phyloP scores from a whole-genome alignment of 2,329 filamentous ascomycete genomes.

The Monilinia vaccinii-corymbosi region DNA sequence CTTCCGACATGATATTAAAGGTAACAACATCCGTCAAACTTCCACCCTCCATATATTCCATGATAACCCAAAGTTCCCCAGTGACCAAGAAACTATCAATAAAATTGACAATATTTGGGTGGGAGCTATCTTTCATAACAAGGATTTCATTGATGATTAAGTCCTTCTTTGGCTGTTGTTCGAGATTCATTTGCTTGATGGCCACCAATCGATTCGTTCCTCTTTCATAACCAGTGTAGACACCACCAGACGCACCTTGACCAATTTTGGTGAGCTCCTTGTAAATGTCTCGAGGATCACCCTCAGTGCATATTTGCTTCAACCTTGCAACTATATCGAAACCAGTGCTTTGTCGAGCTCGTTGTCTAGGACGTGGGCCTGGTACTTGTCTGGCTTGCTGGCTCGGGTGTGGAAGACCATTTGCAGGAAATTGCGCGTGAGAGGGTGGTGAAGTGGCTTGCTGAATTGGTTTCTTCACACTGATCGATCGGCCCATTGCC shows the following conservation, averaged over 20 bases:
- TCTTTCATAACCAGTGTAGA: conserved; percentile 83
- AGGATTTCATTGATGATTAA: conserved; percentile 98
- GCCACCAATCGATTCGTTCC: conserved; percentile 82
- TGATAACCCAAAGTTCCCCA: conserved; percentile 94
- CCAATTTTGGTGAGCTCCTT: conserved; percentile 88
- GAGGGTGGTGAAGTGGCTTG: conserved; percentile 43
- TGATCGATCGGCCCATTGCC: conserved; percentile 9
- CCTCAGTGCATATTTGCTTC: conserved; percentile 81
- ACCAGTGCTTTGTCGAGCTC: conserved; percentile 67
- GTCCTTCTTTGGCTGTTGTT: conserved; percentile 98
- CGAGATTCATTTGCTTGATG: conserved; percentile 99
- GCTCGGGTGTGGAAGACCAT: conserved; percentile 31
- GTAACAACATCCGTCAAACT: conserved; percentile 97
- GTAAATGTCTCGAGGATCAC: conserved; percentile 83
- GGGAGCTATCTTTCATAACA: conserved; percentile 98
- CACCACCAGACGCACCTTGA: conserved; percentile 91
- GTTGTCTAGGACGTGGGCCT: conserved; percentile 61
- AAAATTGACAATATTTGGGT: conserved; percentile 98
- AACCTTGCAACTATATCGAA: conserved; percentile 77
- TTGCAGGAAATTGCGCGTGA: conserved; percentile 38
- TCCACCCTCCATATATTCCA: conserved; percentile 99
- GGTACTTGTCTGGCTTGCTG: conserved; percentile 35
- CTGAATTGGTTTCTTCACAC: conserved; percentile 32
- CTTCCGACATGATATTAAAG: conserved; percentile 98
- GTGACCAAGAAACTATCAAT: conserved; percentile 90